Percentiles rank a stretch among this genome's conserved stretches.
phyloP scores from a whole-genome alignment of 768 basidiomycete species.

The Amanita rimosa region DNA sequence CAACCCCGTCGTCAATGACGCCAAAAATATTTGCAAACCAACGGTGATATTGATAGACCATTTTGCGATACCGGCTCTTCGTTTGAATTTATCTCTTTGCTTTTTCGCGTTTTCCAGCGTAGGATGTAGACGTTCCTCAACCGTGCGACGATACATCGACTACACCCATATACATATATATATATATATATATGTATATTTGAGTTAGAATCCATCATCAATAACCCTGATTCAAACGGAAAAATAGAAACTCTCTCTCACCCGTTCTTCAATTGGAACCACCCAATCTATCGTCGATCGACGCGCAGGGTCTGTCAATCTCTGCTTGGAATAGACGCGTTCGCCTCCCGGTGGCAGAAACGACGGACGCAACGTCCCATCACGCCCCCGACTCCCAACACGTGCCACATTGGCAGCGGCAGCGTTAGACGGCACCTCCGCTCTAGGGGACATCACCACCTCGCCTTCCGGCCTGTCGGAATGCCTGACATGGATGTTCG shows the following conservation, averaged over 20 bases:
- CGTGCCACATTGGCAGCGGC: too few relatives aligned
- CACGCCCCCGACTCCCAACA: too few relatives aligned
- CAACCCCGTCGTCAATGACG: constrained; percentile 56
- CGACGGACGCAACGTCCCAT: neutral
- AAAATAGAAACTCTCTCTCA: neutral
- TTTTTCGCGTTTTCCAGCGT: constrained; percentile 36
- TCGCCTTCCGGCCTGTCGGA: neutral
- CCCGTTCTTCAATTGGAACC: constrained; percentile 19
- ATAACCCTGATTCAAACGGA: too few relatives aligned
- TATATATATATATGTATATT: too few relatives aligned
- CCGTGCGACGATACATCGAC: constrained; percentile 19
- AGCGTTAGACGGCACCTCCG: too few relatives aligned
- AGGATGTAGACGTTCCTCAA: constrained; percentile 42
- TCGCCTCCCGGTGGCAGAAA: too few relatives aligned
- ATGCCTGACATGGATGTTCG: neutral
- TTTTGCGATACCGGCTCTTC: constrained; percentile 31
- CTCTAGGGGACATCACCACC: neutral
- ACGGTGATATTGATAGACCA: constrained; percentile 38
- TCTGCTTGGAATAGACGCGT: constrained; percentile 4
- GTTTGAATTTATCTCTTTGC: constrained; percentile 34
- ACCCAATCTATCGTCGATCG: constrained; percentile 28
- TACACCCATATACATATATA: too few relatives aligned
- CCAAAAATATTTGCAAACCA: constrained; percentile 49
- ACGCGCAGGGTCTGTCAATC: constrained; percentile 12
- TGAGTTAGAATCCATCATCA: too few relatives aligned